A percentile compares a stretch with the other conserved stretches of the same genome.
These are phyloP conservation scores for Fomitopsis pulvina DNA, from an alignment of 768 basidiomycete species.

Conservation along the genomic window DNA sequence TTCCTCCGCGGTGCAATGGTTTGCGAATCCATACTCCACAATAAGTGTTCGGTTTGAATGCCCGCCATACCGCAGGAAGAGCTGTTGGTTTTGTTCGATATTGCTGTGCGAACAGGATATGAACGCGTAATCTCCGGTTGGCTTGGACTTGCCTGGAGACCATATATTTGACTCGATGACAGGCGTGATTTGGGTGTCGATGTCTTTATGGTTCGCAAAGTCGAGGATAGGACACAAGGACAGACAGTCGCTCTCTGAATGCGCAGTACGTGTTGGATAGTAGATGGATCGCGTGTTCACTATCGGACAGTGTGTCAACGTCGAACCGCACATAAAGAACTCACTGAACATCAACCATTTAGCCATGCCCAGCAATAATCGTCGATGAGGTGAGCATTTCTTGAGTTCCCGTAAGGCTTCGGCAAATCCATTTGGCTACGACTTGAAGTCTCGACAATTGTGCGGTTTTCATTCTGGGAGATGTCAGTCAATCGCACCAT, in stretches of 20 bases:
- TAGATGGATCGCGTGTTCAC: slow-evolving; percentile 93
- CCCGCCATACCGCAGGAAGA: slow-evolving; percentile 72
- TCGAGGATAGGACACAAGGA: slow-evolving; percentile 89
- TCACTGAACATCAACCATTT: slow-evolving; percentile 46
- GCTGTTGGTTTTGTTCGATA: slow-evolving; percentile 50
- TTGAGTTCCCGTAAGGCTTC: not conserved
- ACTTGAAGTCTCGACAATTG: slow-evolving; percentile 3
- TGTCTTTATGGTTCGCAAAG: slow-evolving; percentile 73
- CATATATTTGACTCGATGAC: slow-evolving; percentile 9
- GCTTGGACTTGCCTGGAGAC: slow-evolving; percentile 19
- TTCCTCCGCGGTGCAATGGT: slow-evolving; percentile 25
- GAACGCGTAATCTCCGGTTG: slow-evolving; percentile 44
- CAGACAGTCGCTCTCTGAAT: slow-evolving; percentile 63
- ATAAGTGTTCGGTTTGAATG: slow-evolving; percentile 77
- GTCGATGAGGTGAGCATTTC: not conserved
- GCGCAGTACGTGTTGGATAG: slow-evolving; percentile 45
- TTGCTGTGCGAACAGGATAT: slow-evolving; percentile 37
- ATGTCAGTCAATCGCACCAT: not conserved
- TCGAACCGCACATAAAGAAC: not conserved
- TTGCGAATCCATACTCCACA: slow-evolving; percentile 88
- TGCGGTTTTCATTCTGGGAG: slow-evolving; percentile 5
- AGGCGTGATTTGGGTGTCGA: slow-evolving; percentile 38
- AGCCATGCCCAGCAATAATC: slow-evolving; percentile 89
- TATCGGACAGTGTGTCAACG: slow-evolving; percentile 24
- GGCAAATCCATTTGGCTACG: slow-evolving; percentile 1